Evolutionary conservation across 1,284 basidiomycete genomes (phyloP).

Genomic region (Ceratobasidium sp.): DNA sequence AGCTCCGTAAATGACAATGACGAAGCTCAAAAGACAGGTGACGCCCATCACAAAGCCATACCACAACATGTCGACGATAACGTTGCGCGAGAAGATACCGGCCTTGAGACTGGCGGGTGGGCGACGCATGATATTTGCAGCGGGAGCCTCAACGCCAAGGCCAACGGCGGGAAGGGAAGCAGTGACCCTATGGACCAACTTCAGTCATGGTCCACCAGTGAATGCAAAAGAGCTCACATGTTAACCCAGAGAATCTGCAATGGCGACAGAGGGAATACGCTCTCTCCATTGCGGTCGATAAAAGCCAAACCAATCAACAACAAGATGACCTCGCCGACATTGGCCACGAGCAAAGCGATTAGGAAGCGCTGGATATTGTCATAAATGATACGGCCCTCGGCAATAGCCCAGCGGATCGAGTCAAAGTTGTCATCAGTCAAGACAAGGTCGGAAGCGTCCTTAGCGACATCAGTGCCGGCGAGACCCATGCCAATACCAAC

Average conservation of each 20-base stretch:
- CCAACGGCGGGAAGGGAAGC: constrained; percentile 65
- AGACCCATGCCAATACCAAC: constrained; percentile 74
- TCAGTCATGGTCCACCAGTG: constrained; percentile 8
- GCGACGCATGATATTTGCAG: constrained; percentile 63
- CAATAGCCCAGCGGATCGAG: constrained; percentile 69
- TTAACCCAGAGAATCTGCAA: constrained; percentile 69
- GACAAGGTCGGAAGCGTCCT: constrained; percentile 66
- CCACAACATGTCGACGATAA: constrained; percentile 62
- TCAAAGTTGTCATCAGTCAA: constrained; percentile 77
- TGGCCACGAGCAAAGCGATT: constrained; percentile 60
- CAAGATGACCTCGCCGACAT: constrained; percentile 66
- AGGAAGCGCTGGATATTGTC: constrained; percentile 57
- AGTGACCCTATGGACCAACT: constrained; percentile 51
- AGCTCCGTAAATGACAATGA: constrained; percentile 62
- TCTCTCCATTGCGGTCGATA: constrained; percentile 60
- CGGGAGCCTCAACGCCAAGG: constrained; percentile 64
- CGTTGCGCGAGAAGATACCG: constrained; percentile 59
- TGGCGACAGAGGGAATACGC: constrained; percentile 72
- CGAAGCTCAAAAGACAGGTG: constrained; percentile 59
- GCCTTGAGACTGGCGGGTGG: constrained; percentile 59
- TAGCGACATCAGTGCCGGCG: constrained; percentile 73
- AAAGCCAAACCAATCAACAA: constrained; percentile 71
- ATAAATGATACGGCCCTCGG: constrained; percentile 62
- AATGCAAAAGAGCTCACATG: constrained; percentile 44
- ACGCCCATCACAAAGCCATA: constrained; percentile 71